phyloP scores from a whole-genome alignment of 2,329 filamentous ascomycete genomes.

The Sporothrix sp. region DNA sequence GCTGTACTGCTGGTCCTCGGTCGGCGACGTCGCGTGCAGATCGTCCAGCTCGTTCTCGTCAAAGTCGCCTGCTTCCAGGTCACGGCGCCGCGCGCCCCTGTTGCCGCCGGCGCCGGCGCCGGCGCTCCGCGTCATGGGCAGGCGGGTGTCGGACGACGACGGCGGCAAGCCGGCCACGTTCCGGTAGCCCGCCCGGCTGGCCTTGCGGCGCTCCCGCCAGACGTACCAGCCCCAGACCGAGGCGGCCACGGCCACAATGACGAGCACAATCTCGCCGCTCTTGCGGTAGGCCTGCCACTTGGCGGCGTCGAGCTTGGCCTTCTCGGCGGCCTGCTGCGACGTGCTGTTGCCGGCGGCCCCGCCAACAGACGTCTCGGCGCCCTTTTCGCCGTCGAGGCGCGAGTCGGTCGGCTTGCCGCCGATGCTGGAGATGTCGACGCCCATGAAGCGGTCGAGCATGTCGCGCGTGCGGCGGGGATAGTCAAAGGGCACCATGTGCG shows the following conservation, averaged over 20 bases:
- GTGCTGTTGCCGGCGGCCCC: slow-evolving; percentile 56
- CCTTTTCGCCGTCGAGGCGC: slow-evolving; percentile 75
- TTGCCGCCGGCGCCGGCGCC: slow-evolving; percentile 16
- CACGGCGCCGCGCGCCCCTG: slow-evolving; percentile 33
- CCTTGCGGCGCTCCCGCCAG: slow-evolving; percentile 51
- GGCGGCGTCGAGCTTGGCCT: slow-evolving; percentile 67
- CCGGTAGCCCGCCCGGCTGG: slow-evolving; percentile 38
- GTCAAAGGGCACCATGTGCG: slow-evolving; percentile 98
- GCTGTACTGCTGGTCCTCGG: slow-evolving; percentile 42
- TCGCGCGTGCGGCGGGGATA: slow-evolving; percentile 76
- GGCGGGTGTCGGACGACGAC: slow-evolving; percentile 19
- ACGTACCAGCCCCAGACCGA: slow-evolving; percentile 64
- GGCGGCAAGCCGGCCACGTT: slow-evolving; percentile 38
- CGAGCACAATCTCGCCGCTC: slow-evolving; percentile 75
- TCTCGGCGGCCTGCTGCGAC: slow-evolving; percentile 54
- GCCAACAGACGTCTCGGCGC: slow-evolving; percentile 66
- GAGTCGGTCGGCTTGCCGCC: slow-evolving; percentile 72
- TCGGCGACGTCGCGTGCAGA: slow-evolving; percentile 42
- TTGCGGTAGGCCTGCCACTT: slow-evolving; percentile 84
- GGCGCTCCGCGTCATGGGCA: slow-evolving; percentile 14
- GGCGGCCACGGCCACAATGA: slow-evolving; percentile 68
- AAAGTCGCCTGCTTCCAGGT: slow-evolving; percentile 55
- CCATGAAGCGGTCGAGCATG: slow-evolving; percentile 96
- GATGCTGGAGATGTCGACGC: slow-evolving; percentile 81
- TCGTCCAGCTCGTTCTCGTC: slow-evolving; percentile 58